Evolutionary conservation across 495 filamentous ascomycete genomes (phyloP).

Genomic region (Trichodelitschia bisporula): DNA sequence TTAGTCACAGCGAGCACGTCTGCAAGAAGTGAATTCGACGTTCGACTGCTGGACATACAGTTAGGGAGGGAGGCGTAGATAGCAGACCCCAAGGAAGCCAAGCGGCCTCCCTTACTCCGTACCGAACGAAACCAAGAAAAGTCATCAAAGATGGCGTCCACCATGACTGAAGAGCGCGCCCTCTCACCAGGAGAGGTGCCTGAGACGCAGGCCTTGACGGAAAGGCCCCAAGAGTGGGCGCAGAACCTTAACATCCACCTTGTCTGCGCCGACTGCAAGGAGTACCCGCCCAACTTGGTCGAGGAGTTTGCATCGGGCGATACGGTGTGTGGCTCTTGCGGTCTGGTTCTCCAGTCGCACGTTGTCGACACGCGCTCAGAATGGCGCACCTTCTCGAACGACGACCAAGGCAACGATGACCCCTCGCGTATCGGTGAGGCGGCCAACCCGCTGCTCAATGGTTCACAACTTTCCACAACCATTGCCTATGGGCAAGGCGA

Average conservation of each 20-base stretch:
- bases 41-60: too few relatives aligned
- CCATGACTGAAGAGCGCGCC: too few relatives aligned
- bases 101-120: too few relatives aligned
- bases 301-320: slow-evolving; percentile 85
- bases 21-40: too few relatives aligned
- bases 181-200: slow-evolving; percentile 18
- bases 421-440: slow-evolving; percentile 93
- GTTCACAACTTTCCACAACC: slow-evolving; percentile 72
- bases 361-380: slow-evolving; percentile 89
- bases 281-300: slow-evolving; percentile 68
- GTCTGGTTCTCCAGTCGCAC: slow-evolving; percentile 71
- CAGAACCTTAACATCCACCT: slow-evolving; percentile 66
- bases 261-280: slow-evolving; percentile 74
- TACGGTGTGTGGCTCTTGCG: slow-evolving; percentile 77
- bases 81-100: too few relatives aligned
- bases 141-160: too few relatives aligned
- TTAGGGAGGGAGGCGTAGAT: too few relatives aligned
- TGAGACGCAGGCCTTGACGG: slow-evolving; percentile 6
- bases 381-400: slow-evolving; percentile 96
- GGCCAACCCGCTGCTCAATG: slow-evolving; percentile 65
- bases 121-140: too few relatives aligned
- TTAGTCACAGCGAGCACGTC: too few relatives aligned
- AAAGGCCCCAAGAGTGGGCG: slow-evolving; percentile 24
- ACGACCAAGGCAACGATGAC: slow-evolving; percentile 83
- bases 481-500: slow-evolving; percentile 66